phyloP scores from a whole-genome alignment of 805 yeast species.

The Metschnikowia gelsemii region DNA sequence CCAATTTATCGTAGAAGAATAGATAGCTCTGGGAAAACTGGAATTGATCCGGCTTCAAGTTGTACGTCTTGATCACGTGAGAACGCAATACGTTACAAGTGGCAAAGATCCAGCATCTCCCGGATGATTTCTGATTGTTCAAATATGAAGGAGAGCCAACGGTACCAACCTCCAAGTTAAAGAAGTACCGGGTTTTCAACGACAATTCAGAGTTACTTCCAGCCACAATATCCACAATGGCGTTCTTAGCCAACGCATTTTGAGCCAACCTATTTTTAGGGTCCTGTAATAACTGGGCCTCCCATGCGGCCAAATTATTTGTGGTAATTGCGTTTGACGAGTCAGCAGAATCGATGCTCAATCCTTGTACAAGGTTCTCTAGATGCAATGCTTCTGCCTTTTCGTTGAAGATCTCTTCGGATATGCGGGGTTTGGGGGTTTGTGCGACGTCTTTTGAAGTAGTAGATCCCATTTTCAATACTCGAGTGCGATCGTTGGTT shows the following conservation, averaged over 20 bases:
- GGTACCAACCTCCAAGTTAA: slow-evolving; percentile 36
- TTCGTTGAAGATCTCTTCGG: slow-evolving; percentile 5
- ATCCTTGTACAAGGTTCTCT: slow-evolving; percentile 6
- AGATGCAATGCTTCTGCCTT: slow-evolving; percentile 3
- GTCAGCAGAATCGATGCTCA: slow-evolving; percentile 5
- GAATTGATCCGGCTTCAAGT: slow-evolving; percentile 51
- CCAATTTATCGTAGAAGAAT: slow-evolving; percentile 83
- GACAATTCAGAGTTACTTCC: slow-evolving; percentile 24
- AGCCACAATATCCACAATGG: slow-evolving; percentile 43
- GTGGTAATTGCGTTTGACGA: slow-evolving; percentile 6
- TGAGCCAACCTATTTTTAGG: slow-evolving; percentile 54
- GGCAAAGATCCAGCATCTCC: slow-evolving; percentile 90
- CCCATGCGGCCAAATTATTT: slow-evolving; percentile 44
- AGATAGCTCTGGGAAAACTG: slow-evolving; percentile 77
- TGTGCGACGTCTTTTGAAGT: slow-evolving; percentile 1
- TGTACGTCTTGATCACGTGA: slow-evolving; percentile 58
- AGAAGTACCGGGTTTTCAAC: slow-evolving; percentile 32
- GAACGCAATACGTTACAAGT: slow-evolving; percentile 71
- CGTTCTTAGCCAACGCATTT: slow-evolving; percentile 51
- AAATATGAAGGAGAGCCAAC: slow-evolving; percentile 37
- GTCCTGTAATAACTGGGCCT: slow-evolving; percentile 41
- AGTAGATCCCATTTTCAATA: slow-evolving; percentile 1
- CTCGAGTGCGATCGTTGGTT: not conserved
- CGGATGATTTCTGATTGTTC: slow-evolving; percentile 68
- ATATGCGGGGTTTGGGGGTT: no score